Evolutionary conservation across 257 asterid species (phyloP).

Genomic region (Hygrophila difformis): DNA sequence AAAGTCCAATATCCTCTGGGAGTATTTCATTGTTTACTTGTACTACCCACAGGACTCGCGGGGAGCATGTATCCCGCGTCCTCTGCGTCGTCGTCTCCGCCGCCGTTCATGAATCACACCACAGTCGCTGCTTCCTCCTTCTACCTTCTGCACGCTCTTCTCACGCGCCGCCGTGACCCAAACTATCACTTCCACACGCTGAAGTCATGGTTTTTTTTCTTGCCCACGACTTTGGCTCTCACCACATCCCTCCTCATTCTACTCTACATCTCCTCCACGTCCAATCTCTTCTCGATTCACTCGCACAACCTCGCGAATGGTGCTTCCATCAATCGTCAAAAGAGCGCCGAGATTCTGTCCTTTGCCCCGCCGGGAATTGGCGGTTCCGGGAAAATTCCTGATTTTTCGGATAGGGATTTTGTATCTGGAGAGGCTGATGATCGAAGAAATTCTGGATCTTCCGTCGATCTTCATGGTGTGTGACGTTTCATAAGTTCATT

Average conservation of each 20-base stretch:
- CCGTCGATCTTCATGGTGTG: constrained; percentile 25
- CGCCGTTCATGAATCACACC: no score
- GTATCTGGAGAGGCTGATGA: constrained; percentile 12
- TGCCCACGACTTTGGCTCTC: constrained; percentile 69
- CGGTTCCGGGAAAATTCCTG: constrained; percentile 13
- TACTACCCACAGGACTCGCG: no score
- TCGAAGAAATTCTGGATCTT: constrained; percentile 7
- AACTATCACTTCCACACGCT: constrained; percentile 18
- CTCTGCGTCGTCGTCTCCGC: no score
- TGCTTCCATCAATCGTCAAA: constrained; percentile 19
- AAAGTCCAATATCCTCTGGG: no score
- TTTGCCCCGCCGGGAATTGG: constrained; percentile 18
- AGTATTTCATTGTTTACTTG: no score
- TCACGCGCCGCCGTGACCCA: constrained; percentile 43
- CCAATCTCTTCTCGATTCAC: constrained; percentile 40
- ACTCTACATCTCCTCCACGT: constrained; percentile 57
- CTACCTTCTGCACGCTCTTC: constrained; percentile 31
- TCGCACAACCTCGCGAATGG: constrained; percentile 26
- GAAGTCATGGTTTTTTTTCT: constrained; percentile 35
- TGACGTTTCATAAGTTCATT: constrained; percentile 2
- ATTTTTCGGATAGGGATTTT: constrained; percentile 12
- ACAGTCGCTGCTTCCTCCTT: constrained; percentile 31
- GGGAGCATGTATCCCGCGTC: no score
- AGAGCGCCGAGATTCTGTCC: constrained; percentile 11
- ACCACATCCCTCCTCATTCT: constrained; percentile 50